A percentile compares a stretch with the other conserved stretches of the same genome.
Evolutionary conservation across 768 basidiomycete species (phyloP).

Genomic region (Podaxis mareebaensis): DNA sequence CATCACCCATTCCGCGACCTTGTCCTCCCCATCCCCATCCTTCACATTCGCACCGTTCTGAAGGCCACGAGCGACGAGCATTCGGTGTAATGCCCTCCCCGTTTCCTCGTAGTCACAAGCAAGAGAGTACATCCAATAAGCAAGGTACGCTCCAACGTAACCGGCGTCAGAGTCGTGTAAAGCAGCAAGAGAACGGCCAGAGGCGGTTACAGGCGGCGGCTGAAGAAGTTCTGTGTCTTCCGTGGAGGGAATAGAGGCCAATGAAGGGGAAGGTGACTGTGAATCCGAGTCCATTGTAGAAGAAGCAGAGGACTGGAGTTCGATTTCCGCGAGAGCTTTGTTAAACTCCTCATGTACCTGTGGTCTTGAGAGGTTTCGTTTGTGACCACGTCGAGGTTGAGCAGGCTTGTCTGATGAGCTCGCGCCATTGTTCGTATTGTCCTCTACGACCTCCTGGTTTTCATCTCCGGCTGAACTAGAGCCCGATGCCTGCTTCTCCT

Average conservation of each 20-base stretch:
- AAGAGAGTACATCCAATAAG: slow-evolving; percentile 45
- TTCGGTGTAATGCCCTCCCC: slow-evolving; percentile 36
- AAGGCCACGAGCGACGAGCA: slow-evolving; percentile 24
- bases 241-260: slow-evolving; percentile 4
- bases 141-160: slow-evolving; percentile 41
- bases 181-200: slow-evolving; percentile 37
- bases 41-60: background rate
- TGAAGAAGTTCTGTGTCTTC: slow-evolving; percentile 2
- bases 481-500: background rate
- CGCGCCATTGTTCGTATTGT: background rate
- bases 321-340: slow-evolving; percentile 17
- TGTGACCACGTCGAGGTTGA: slow-evolving; percentile 8
- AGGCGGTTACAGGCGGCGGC: slow-evolving; percentile 22
- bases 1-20: slow-evolving; percentile 3
- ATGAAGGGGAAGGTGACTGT: slow-evolving; percentile 11
- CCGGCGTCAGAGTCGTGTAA: slow-evolving; percentile 42
- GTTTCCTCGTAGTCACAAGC: slow-evolving; percentile 44
- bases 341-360: slow-evolving; percentile 21
- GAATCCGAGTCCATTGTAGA: slow-evolving; percentile 10
- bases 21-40: background rate
- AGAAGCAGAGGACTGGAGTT: slow-evolving; percentile 13
- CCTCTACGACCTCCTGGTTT: background rate
- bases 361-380: slow-evolving; percentile 15
- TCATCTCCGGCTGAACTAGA: background rate
- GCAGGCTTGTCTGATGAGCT: background rate